Conservation (phyloP, 192 early-diverging fungal species). For the Kappamyces sp. region DNA sequence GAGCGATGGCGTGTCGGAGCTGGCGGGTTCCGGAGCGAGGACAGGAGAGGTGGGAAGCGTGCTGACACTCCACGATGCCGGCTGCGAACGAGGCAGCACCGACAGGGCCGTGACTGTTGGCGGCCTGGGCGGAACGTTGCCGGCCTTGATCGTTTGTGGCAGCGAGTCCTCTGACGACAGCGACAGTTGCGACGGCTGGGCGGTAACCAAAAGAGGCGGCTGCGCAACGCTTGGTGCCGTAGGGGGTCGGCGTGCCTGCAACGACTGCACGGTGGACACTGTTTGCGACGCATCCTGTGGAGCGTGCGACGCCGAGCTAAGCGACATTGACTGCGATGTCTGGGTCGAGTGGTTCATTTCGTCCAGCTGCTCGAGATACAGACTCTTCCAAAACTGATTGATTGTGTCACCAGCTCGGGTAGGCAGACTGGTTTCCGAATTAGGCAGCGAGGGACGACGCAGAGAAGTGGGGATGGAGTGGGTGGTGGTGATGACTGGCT, state of each 20-base stretch:
- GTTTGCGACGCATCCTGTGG: background rate
- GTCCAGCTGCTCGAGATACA: constrained; percentile 7
- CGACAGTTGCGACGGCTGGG: constrained; percentile 6
- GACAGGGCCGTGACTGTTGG: too few species aligned
- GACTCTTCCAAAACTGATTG: constrained; percentile 8
- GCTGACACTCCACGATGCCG: too few species aligned
- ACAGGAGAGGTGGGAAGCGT: too few species aligned
- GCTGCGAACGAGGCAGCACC: too few species aligned
- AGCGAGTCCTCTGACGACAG: too few species aligned
- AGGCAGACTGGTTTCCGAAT: background rate
- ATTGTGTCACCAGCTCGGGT: constrained; percentile 10
- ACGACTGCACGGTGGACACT: constrained; percentile 4
- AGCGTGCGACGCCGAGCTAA: background rate
- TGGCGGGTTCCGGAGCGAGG: too few species aligned
- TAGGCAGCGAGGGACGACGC: too few species aligned
- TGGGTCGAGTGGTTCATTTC: background rate
- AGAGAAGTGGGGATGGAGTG: too few species aligned
- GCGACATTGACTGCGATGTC: background rate
- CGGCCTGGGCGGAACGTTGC: too few species aligned
- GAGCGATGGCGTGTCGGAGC: too few species aligned
- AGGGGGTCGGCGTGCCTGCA: background rate
- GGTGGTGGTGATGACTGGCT: too few species aligned
- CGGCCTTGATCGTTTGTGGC: too few species aligned
- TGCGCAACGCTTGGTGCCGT: constrained; percentile 8
- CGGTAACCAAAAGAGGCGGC: background rate